Evolutionary conservation across 2,329 filamentous ascomycete species (phyloP).

Genomic region (Colletotrichum gloeosporioides): DNA sequence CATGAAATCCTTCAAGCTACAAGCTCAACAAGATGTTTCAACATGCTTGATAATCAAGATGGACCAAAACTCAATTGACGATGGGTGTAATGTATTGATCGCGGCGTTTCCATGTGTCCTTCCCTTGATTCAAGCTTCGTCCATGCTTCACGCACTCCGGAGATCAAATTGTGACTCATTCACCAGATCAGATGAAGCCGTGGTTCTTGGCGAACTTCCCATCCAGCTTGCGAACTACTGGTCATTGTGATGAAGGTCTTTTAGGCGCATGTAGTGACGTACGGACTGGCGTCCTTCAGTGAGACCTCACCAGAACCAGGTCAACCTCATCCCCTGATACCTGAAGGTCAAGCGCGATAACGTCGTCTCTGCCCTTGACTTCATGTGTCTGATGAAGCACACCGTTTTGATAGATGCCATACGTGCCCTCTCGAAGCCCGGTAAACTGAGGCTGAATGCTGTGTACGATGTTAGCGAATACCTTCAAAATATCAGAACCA

Average conservation of each 20-base stretch:
- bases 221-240: too few relatives aligned
- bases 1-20: background rate
- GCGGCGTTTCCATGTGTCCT: background rate
- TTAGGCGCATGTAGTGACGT: accelerated
- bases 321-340: background rate
- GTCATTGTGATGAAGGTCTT: background rate
- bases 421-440: background rate
- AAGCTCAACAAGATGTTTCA: background rate
- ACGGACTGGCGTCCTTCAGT: background rate
- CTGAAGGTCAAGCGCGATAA: background rate
- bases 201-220: background rate
- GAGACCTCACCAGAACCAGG: background rate
- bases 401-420: background rate
- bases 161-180: background rate
- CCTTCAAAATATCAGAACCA: accelerated
- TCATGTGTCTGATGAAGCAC: background rate
- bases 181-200: accelerated
- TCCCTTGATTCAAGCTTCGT: background rate
- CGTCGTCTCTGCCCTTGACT: background rate
- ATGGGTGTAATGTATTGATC: background rate
- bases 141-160: background rate
- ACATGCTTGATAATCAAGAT: background rate
- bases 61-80: background rate
- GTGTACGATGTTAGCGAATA: background rate
- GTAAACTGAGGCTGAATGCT: background rate